These are phyloP conservation scores for Mucor velutinosus DNA, from an alignment of 371 early-diverging fungal genomes.

Conservation along the genomic window DNA sequence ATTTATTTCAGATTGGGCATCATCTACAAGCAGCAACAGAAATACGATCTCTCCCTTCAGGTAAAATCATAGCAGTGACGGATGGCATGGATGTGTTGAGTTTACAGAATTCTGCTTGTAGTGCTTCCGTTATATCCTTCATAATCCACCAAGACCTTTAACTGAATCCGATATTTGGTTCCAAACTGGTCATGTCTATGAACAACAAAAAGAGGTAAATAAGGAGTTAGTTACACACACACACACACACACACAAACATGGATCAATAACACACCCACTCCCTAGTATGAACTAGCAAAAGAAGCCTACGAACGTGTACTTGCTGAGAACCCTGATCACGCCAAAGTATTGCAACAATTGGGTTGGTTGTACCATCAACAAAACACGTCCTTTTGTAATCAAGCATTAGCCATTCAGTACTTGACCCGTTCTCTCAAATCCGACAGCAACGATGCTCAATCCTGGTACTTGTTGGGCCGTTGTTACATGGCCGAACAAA, in stretches of 20 bases:
- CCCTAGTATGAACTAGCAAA: slow-evolving; percentile 71
- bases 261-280: not conserved
- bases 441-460: slow-evolving; percentile 85
- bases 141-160: slow-evolving; percentile 86
- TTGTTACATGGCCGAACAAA: slow-evolving; percentile 92
- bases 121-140: slow-evolving; percentile 89
- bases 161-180: slow-evolving; percentile 94
- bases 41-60: slow-evolving; percentile 80
- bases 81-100: not conserved
- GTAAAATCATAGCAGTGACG: slow-evolving; percentile 28
- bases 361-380: slow-evolving; percentile 92
- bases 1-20: slow-evolving; percentile 95
- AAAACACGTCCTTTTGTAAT: slow-evolving; percentile 72
- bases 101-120: slow-evolving; percentile 15
- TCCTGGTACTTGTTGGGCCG: slow-evolving; percentile 94
- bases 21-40: slow-evolving; percentile 92
- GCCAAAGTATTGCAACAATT: slow-evolving; percentile 93
- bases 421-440: slow-evolving; percentile 78
- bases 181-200: slow-evolving; percentile 94
- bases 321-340: slow-evolving; percentile 86
- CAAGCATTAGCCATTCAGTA: slow-evolving; percentile 81
- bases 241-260: not conserved
- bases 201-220: slow-evolving; percentile 83
- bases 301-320: slow-evolving; percentile 90
- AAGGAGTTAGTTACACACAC: not conserved